Evolutionary conservation across 352 stramenopile genomes (phyloP), one percentile per base, ranked within the genome.

Genomic region (Globisporangium camurandrum): DNA sequence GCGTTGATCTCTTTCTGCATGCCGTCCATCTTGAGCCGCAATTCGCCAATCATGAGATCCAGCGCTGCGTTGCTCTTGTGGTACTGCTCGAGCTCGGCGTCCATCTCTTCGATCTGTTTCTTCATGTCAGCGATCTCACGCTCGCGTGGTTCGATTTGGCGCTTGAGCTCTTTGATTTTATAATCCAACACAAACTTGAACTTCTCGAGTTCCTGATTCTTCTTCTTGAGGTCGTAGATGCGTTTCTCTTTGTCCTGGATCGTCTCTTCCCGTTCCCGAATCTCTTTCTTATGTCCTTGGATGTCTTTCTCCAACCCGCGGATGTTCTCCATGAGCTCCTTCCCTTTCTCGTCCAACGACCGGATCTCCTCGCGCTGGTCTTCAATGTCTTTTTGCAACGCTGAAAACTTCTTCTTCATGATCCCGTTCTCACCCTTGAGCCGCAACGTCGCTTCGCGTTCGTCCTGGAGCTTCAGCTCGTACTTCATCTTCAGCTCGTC

Each of bases 181-280:
- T 97, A 98, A 60, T 98, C 92, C 26, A 98, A 60, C 36, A 98
- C 91, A 48, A 98, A 98, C 62, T 98, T 98, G 67, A 97, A 98
- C 66, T 98, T 98, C 41, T 98, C 93, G 20, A 98, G 68, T 64
- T 98, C 91, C 56, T 97, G 88, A 60, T 98, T 98, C 62, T 98
- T 98, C 75, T 98, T 98, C 66, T 98, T 98, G 16, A 98, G 57
- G 39, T 98, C 93, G 61, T 98, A 98, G 47, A 98, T 98, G 41
- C 89, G 86, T 58, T 98, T 98, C 50, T 98, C 93, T 57, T 97
- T 98, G 66, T 97, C 92, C 58, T 95, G 85, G 30, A 98, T 98
- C 16, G 86, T 97, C 59, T 97, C 88, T 57, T 98, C 92, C 9
- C 91, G 84, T 51, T 92, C 83, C 33, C 86, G 84, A 39, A 97